These are phyloP conservation scores for Neopestalotiopsis clavispora DNA, from an alignment of 2,329 filamentous ascomycete species.

Conservation along the genomic window DNA sequence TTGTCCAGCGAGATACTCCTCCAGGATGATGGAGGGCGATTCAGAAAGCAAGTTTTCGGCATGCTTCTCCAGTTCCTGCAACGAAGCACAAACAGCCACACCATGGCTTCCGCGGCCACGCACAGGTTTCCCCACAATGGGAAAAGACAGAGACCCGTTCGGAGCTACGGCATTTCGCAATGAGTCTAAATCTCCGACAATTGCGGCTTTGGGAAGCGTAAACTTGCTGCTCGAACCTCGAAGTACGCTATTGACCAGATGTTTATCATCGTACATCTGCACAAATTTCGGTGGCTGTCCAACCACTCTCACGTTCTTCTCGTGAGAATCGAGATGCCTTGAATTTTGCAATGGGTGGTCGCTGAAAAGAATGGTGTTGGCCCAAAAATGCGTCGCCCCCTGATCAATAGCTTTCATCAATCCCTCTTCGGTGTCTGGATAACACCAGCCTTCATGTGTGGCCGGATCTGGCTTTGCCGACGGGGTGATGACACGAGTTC, in stretches of 20 bases:
- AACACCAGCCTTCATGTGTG: not conserved
- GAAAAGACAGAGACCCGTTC: constrained; percentile 28
- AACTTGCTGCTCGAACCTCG: constrained; percentile 37
- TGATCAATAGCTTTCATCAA: not conserved
- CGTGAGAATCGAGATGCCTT: not conserved
- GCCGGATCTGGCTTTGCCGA: constrained; percentile 2
- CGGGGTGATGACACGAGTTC: not conserved
- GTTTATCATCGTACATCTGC: constrained; percentile 43
- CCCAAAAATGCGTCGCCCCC: not conserved
- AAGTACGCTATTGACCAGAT: constrained; percentile 49
- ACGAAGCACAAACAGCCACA: constrained; percentile 48
- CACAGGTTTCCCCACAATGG: constrained; percentile 53
- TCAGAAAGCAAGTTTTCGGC: constrained; percentile 39
- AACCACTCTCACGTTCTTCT: constrained; percentile 4
- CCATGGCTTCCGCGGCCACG: constrained; percentile 54
- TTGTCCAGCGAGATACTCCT: constrained; percentile 52
- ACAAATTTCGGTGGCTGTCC: not conserved
- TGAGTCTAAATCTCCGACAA: constrained; percentile 32
- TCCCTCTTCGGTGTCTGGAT: not conserved
- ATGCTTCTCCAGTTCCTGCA: constrained; percentile 39
- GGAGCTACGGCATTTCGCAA: not conserved
- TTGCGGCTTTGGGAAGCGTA: constrained; percentile 38
- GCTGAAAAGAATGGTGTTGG: constrained; percentile 1
- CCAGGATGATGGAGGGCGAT: constrained; percentile 45
- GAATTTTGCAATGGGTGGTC: not conserved